Conservation (phyloP, 1,284 basidiomycete species). For the Trichosporon coremiiforme region DNA sequence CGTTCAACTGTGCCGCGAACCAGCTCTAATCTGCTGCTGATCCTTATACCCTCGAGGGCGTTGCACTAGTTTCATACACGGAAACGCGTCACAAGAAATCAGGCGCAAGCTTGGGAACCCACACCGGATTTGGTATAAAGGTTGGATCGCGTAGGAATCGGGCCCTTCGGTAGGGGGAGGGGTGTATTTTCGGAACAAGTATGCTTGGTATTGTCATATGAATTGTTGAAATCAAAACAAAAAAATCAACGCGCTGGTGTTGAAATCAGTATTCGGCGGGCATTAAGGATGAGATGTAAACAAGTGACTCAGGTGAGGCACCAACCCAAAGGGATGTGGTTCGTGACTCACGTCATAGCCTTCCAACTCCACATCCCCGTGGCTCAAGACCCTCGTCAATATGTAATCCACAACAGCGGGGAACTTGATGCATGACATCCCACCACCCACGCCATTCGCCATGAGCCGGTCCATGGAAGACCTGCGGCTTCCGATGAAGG, state of each 20-base stretch:
- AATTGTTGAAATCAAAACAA: conserved; percentile 2
- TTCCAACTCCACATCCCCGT: neutral
- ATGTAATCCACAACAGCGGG: neutral
- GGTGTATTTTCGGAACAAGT: conserved; percentile 4
- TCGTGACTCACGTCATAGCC: neutral
- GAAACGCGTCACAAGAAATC: neutral
- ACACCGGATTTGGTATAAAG: neutral
- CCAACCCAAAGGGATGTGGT: neutral
- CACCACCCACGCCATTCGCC: neutral
- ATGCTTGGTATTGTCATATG: neutral
- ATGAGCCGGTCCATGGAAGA: conserved; percentile 6
- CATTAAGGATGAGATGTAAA: neutral
- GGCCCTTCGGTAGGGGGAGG: neutral
- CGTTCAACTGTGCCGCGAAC: conserved; percentile 32
- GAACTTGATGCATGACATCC: neutral
- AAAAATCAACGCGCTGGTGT: too few relatives aligned
- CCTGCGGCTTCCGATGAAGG: neutral
- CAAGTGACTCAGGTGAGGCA: neutral
- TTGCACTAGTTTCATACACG: neutral
- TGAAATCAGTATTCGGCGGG: neutral
- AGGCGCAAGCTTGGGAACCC: too few relatives aligned
- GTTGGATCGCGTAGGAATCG: neutral
- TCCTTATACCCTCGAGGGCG: too few relatives aligned
- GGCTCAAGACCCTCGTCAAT: too few relatives aligned
- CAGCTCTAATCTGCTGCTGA: neutral